phyloP scores from a whole-genome alignment of 768 basidiomycete genomes.

The Lactarius quietus region DNA sequence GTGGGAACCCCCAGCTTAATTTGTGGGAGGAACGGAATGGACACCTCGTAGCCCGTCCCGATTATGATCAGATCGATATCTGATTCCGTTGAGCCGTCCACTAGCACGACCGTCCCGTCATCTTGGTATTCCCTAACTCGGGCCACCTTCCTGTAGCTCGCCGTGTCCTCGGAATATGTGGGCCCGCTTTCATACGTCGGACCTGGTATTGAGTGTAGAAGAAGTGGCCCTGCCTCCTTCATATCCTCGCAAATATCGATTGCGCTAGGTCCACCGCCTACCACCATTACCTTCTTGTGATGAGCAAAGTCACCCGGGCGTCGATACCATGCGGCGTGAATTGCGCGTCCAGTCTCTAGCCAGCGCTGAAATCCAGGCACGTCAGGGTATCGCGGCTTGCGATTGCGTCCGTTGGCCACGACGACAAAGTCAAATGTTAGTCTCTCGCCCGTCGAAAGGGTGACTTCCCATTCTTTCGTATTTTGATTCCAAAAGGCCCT shows the following conservation, averaged over 20 bases:
- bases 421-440: constrained; percentile 59
- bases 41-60: constrained; percentile 70
- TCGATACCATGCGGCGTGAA: constrained; percentile 69
- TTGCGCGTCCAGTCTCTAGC: constrained; percentile 49
- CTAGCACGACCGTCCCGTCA: constrained; percentile 50
- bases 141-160: constrained; percentile 31
- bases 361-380: constrained; percentile 59
- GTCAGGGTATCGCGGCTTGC: constrained; percentile 56
- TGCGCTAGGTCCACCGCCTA: constrained; percentile 59
- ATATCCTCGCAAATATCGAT: constrained; percentile 64
- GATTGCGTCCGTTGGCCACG: constrained; percentile 75
- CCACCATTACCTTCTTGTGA: constrained; percentile 41
- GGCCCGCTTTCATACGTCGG: constrained; percentile 33
- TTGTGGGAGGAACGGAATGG: constrained; percentile 60
- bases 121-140: constrained; percentile 41
- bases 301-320: constrained; percentile 38
- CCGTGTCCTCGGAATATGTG: constrained; percentile 24
- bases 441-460: constrained; percentile 36
- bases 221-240: constrained; percentile 38
- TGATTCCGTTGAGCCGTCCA: constrained; percentile 52
- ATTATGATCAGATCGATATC: constrained; percentile 62
- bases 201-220: constrained; percentile 54
- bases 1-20: constrained; percentile 40
- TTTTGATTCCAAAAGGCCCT: constrained; percentile 39
- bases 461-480: constrained; percentile 47